These are phyloP conservation scores for Aegilops tauschii DNA, from an alignment of 176 grass and related monocot species.

Conservation along the genomic window DNA sequence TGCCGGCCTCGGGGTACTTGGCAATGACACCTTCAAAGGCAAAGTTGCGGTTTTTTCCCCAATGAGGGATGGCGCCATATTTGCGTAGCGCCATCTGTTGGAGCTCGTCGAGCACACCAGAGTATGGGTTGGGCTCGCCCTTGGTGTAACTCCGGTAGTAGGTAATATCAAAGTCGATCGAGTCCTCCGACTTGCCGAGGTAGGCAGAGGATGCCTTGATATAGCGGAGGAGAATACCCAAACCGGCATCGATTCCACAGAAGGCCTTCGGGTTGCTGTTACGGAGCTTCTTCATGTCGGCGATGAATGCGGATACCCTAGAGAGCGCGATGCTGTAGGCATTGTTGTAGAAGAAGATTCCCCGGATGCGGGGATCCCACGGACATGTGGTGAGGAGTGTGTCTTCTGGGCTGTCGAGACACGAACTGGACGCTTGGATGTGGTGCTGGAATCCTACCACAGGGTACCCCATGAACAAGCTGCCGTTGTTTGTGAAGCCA, in stretches of 20 bases:
- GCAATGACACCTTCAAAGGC: constrained; percentile 36
- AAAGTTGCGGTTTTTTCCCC: constrained; percentile 13
- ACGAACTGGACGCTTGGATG: constrained; percentile 15
- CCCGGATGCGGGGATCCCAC: constrained; percentile 13
- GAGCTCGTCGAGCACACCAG: constrained; percentile 25
- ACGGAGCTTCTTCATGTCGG: background rate
- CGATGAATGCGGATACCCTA: background rate
- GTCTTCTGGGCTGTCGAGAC: background rate
- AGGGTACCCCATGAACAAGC: background rate
- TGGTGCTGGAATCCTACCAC: background rate
- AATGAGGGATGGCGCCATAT: constrained; percentile 42
- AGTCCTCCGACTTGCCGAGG: background rate
- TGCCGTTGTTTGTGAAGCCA: constrained; percentile 35
- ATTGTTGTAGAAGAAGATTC: constrained; percentile 12
- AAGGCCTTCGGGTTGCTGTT: background rate
- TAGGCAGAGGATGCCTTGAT: background rate
- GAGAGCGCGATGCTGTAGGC: constrained; percentile 23
- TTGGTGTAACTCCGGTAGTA: background rate
- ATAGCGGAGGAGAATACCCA: background rate
- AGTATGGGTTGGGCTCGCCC: background rate
- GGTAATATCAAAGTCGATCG: background rate
- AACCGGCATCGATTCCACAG: constrained; percentile 23
- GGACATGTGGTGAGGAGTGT: constrained; percentile 1
- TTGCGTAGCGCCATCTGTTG: constrained; percentile 49
- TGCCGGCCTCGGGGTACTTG: background rate